Evolutionary conservation across 805 yeast genomes (phyloP).

Genomic region (Myxozyma kluyveri): DNA sequence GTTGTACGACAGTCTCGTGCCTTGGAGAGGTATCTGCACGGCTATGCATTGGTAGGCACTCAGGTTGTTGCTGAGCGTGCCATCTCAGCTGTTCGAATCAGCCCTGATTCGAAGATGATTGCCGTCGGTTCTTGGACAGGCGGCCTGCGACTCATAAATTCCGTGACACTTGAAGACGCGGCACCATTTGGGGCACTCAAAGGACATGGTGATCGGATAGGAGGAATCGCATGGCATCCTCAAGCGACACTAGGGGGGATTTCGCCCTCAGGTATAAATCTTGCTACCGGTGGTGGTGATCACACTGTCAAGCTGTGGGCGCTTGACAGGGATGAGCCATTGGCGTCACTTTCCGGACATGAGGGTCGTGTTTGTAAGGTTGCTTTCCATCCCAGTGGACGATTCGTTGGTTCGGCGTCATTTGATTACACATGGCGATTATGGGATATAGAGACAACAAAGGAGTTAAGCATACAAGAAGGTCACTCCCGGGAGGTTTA

Average conservation of each 20-base stretch:
- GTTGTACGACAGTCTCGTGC: conserved; percentile 50
- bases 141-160: conserved; percentile 50
- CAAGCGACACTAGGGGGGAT: conserved; percentile 26
- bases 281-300: conserved; percentile 51
- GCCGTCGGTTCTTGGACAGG: conserved; percentile 89
- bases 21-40: conserved; percentile 39
- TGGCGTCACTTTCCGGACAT: conserved; percentile 45
- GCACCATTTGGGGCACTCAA: conserved; percentile 33
- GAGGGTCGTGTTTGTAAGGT: conserved; percentile 57
- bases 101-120: conserved; percentile 42
- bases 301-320: conserved; percentile 43
- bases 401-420: conserved; percentile 65
- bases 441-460: conserved; percentile 63
- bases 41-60: conserved; percentile 56
- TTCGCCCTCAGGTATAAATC: conserved; percentile 22
- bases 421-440: conserved; percentile 84
- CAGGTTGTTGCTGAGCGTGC: conserved; percentile 72
- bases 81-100: conserved; percentile 54
- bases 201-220: conserved; percentile 65
- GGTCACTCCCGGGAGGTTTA: conserved; percentile 80
- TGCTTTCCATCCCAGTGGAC: conserved; percentile 63
- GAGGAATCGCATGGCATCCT: conserved; percentile 67
- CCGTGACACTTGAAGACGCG: conserved; percentile 40
- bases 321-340: conserved; percentile 30
- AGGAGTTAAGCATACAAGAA: conserved; percentile 66